Base-by-base conservation (phyloP, 169 alveolate species). In the Plasmodium coatneyi region DNA sequence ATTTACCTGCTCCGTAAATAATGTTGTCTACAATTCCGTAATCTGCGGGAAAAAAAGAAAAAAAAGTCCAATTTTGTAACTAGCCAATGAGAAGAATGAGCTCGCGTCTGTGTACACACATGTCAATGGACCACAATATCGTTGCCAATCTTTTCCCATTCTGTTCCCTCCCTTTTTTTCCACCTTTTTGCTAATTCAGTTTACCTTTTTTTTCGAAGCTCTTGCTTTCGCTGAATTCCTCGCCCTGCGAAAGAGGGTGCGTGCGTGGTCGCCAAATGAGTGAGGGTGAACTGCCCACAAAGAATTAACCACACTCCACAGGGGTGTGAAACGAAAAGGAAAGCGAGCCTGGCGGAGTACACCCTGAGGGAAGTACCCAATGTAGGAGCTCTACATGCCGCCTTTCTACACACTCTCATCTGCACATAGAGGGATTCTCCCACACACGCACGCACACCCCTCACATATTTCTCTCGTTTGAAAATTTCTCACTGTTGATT, bases 1-100 rank as follows among this genome's bases (percentile, higher is more conserved):
- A 25, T 16, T 71, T 78, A 87, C 93, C 89, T 56, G 93, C 93
- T 0, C 93, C 93, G 80, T 79, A 87, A 78, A 87, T 78, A 28
- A 87, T 87, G 36, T 87, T 87, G 71, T 66, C 72, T 1, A 87
- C 89, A 7, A 87, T 14, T 25, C 93, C 93, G 39, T 78, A 87
- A 10, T 79, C 76, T 54, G 39, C 87, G 30, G 71, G 36, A 30
- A 52, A 54, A 52, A 54, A 81, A 81, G 2, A 81, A 52, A 22
- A 81, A 28, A 52, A 25, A n/a, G 0, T 54, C 7, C n/a, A 52
- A 81, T 46, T 46, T 9, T 46, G 3, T 46, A 46, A 12, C 56
- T 46, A 46, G 56, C n/a, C 56, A 46, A 46, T 41, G n/a, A 9
- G 56, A 12, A 46, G 56, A 46, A 46, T 46, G 56, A 46, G 4